Percentiles rank a stretch among this genome's conserved stretches.
phyloP scores from a whole-genome alignment of 1,284 basidiomycete genomes.

The Naganishia liquefaciens region DNA sequence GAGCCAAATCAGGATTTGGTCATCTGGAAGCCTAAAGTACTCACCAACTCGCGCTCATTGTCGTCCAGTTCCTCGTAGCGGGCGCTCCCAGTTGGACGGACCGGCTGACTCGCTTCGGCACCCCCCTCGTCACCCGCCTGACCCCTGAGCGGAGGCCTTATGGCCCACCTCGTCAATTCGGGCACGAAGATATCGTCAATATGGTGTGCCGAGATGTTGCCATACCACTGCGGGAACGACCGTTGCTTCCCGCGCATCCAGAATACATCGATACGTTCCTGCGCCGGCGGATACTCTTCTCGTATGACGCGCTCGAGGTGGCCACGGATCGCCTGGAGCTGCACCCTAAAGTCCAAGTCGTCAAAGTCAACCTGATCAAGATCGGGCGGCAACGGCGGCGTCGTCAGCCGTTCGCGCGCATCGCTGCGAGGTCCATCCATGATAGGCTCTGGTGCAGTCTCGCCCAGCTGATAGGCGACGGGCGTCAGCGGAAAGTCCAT shows the following conservation, averaged over 20 bases:
- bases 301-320: constrained; percentile 37
- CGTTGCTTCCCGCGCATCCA: constrained; percentile 17
- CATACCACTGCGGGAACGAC: constrained; percentile 33
- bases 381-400: constrained; percentile 30
- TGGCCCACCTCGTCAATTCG: constrained; percentile 40
- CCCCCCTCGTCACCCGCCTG: constrained; percentile 12
- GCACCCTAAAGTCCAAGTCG: constrained; percentile 30
- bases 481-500: not conserved
- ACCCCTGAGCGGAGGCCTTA: constrained; percentile 28
- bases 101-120: not conserved
- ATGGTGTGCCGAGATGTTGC: constrained; percentile 40
- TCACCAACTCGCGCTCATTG: constrained; percentile 18
- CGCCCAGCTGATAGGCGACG: constrained; percentile 34
- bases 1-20: not conserved
- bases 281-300: constrained; percentile 41
- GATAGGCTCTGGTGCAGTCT: constrained; percentile 5
- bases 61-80: constrained; percentile 37
- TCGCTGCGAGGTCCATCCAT: constrained; percentile 18
- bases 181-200: constrained; percentile 36
- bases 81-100: constrained; percentile 37
- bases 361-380: constrained; percentile 27
- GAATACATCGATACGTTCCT: constrained; percentile 41
- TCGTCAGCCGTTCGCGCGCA: constrained; percentile 33
- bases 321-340: constrained; percentile 37
- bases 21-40: not conserved